Evolutionary conservation across 768 basidiomycete species (phyloP), one percentile per base, ranked within the genome.

Genomic region (Boletus reticuloceps): DNA sequence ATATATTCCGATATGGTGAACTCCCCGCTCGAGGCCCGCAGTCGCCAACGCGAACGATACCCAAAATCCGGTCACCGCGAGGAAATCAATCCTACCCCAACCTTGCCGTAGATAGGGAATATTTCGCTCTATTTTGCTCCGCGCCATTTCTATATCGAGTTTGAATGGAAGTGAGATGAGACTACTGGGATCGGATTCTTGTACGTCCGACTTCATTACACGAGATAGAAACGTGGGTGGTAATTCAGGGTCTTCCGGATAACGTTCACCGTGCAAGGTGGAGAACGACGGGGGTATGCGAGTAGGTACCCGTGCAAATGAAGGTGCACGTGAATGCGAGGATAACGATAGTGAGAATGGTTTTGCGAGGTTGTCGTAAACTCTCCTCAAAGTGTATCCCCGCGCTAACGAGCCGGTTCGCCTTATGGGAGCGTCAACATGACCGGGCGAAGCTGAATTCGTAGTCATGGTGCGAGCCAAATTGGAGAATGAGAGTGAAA

Each of bases 21-120:
- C 59, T 3, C 84, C 84, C 14, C 79, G 76, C 70, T 98, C 96
- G 22, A 79, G 60, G 0, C 89, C 89, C 1, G 75, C 60, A 16
- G 79, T 72, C 0, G 92, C 85, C 52, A 98, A 77, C 0, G 67
- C 71, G 66, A 98, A 95, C 14, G 81, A 77, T 47, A 91, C 80
- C 95, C 95, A 98, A 70, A 94, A 98, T 56, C 83, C 80, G 11
- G 88, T 59, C 45, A 98, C 83, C 1, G 96, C 92, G 40, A 98
- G 73, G 58, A 88, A 84, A 68, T 98, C 96, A 50, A 97, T 88
- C 47, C 94, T 76, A 64, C 82, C 89, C 94, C 94, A 98, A 52
- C 89, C 90, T 65, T 98, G 94, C 7, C 96, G 81, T 1, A 98
- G 78, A 67, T 93, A 98, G 0, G 96, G 94, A 3, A 94, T 77